Base-by-base conservation (phyloP, 2,329 filamentous ascomycete species). In the Bipolaris oryzae region DNA sequence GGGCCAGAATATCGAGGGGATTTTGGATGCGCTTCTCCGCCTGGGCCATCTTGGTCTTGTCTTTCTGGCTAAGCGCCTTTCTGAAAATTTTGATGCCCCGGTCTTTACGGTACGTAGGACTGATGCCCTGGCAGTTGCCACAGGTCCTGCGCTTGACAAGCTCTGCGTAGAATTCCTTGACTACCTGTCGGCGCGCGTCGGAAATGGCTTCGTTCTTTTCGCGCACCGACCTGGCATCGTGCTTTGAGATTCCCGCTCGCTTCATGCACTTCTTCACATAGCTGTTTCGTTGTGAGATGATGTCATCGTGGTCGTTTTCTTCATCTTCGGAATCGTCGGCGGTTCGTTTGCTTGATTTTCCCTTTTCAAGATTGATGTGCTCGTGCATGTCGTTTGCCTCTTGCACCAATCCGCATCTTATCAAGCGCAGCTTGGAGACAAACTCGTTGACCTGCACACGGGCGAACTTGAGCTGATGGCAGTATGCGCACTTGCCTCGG, bases 11-110 rank as follows among this genome's bases (percentile, higher is more conserved):
- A 11, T 90, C 76, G 67, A 96, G 81, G 3, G 90, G 88, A 71
- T 95, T 91, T 49, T 84, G 83, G 34, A 86, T 81, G 66, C 87
- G 88, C 72, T 92, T 85, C 52, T 86, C 84, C 45, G 77, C 76
- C 64, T 90, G 86, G 3, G 87, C 84, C 89, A 96, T 96, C 60
- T 89, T 87, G 39, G 87, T 84, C 73, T 87, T 87, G 34, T 95
- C 87, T 75, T 96, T 96, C 44, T 83, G 77, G 44, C 83, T 85
- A 54, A 97, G 79, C 1, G 89, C 82, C 72, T 90, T 95, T 73
- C 94, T 89, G 76, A 98, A 99, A 51, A 99, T 92, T 77, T 98
- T 99, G 72, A 93, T 89, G 69, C 87, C 95, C 41, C 89, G 85
- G 70, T 99, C 94, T 75, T 96, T 97, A 67, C 94, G 88, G 77